Percentiles rank a stretch among this genome's conserved stretches.
phyloP scores from a whole-genome alignment of 2,329 filamentous ascomycete genomes.

The Leptographium radiaticola region DNA sequence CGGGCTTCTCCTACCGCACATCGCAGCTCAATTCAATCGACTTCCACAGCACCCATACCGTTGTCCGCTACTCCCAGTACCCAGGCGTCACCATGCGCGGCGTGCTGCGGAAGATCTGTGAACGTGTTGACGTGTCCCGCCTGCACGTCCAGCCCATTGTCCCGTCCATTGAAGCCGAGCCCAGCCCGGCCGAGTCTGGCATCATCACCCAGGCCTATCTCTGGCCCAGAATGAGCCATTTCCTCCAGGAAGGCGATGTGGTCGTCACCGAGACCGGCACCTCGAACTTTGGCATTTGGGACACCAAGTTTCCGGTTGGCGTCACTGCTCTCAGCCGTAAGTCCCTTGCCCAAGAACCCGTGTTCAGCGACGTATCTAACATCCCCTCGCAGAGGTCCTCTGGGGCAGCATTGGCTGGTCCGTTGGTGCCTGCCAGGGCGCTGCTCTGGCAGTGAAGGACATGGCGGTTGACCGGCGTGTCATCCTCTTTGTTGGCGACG shows the following conservation, averaged over 20 bases:
- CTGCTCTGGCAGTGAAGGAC: slow-evolving; percentile 52
- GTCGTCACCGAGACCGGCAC: slow-evolving; percentile 82
- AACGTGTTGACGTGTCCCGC: slow-evolving; percentile 41
- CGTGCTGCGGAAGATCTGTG: slow-evolving; percentile 58
- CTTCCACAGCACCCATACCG: slow-evolving; percentile 61
- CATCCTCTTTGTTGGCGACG: slow-evolving; percentile 81
- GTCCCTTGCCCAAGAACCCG: slow-evolving; percentile 11
- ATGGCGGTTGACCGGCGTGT: slow-evolving; percentile 45
- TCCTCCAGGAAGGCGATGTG: slow-evolving; percentile 47
- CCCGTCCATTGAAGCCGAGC: slow-evolving; percentile 31
- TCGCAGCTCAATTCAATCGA: slow-evolving; percentile 68
- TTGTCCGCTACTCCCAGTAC: slow-evolving; percentile 68
- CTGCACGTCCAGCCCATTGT: slow-evolving; percentile 43
- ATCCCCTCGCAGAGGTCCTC: slow-evolving; percentile 25
- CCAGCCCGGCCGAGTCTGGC: slow-evolving; percentile 4
- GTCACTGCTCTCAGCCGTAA: slow-evolving; percentile 48
- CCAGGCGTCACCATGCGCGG: slow-evolving; percentile 65
- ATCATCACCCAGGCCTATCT: slow-evolving; percentile 12
- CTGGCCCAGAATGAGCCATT: slow-evolving; percentile 12
- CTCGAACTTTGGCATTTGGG: slow-evolving; percentile 78
- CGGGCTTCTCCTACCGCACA: slow-evolving; percentile 69
- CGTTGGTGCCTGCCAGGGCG: slow-evolving; percentile 46
- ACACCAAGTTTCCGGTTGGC: slow-evolving; percentile 63
- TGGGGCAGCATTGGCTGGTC: slow-evolving; percentile 55
- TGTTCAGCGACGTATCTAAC: neutral